phyloP scores from a whole-genome alignment of 306 rosid genomes.

The Trichosanthes cucumerina region DNA sequence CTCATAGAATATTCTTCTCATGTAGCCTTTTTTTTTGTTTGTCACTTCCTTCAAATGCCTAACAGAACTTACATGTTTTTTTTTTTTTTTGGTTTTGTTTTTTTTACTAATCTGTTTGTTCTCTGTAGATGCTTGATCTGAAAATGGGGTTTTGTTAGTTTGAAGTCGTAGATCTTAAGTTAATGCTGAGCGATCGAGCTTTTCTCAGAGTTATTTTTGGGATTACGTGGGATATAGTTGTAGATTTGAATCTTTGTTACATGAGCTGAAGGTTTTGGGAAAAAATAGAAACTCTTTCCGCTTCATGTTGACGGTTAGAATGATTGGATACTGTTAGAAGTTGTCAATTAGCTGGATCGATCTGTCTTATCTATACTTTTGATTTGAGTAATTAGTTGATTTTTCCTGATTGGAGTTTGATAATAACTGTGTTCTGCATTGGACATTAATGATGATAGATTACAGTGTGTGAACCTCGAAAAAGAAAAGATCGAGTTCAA shows the following conservation, averaged over 20 bases:
- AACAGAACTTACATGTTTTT: neutral
- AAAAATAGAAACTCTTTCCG: neutral
- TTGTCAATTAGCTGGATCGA: neutral
- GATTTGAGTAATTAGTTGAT: neutral
- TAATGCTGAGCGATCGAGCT: neutral
- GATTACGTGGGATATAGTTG: neutral
- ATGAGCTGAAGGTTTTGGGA: neutral
- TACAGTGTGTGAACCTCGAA: neutral
- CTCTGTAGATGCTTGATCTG: neutral
- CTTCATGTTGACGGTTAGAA: neutral
- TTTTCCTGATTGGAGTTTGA: neutral
- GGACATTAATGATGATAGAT: neutral
- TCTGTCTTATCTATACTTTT: neutral
- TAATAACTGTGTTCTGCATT: neutral
- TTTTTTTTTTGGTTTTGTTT: neutral
- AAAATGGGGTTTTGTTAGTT: neutral
- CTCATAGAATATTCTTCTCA: slow-evolving; percentile 10
- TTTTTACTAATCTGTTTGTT: neutral
- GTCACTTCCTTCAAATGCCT: neutral
- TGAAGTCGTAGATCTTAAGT: neutral
- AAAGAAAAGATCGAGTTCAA: neutral
- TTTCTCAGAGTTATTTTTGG: neutral
- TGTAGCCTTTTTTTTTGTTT: slow-evolving; percentile 2
- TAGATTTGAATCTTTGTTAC: neutral
- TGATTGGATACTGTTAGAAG: neutral